Evolutionary conservation across 2,329 filamentous ascomycete genomes (phyloP).

Genomic region (Berkeleyomyces rouxiae): DNA sequence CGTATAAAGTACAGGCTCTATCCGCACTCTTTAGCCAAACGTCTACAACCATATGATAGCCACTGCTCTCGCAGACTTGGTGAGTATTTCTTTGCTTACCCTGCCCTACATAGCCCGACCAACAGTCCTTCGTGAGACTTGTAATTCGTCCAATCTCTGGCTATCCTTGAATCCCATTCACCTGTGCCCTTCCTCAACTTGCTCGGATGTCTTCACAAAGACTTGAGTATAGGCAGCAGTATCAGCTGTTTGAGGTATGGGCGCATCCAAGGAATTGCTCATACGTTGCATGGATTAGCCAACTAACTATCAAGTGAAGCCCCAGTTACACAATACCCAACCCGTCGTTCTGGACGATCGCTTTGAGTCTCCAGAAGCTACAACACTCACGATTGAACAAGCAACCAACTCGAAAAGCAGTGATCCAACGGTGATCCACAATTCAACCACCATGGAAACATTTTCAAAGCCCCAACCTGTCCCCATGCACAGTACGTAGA

Average conservation of each 20-base stretch:
- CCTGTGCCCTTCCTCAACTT: conserved; percentile 22
- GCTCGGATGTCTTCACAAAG: conserved; percentile 43
- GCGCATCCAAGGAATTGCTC: conserved; percentile 1
- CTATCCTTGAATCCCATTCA: conserved; percentile 14
- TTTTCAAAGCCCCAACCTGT: conserved; percentile 65
- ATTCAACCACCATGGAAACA: conserved; percentile 24
- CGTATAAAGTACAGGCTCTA: not conserved
- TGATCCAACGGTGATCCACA: conserved; percentile 21
- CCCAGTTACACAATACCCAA: conserved; percentile 19
- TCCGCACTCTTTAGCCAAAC: not conserved
- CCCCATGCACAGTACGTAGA: conserved; percentile 66
- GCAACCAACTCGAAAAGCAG: conserved; percentile 35
- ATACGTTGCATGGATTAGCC: not conserved
- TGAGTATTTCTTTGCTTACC: not conserved
- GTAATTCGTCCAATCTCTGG: conserved; percentile 12
- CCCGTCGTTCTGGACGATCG: conserved; percentile 38
- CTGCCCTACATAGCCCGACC: not conserved
- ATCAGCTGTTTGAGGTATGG: conserved; percentile 43
- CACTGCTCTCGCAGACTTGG: not conserved
- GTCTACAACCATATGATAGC: not conserved
- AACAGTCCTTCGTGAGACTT: not conserved
- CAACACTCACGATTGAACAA: conserved; percentile 41
- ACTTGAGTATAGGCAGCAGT: conserved; percentile 34
- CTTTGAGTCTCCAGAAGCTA: conserved; percentile 39
- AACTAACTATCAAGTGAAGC: not conserved